Conservation (phyloP, 2,329 filamentous ascomycete genomes). For the Bertia moriformis region DNA sequence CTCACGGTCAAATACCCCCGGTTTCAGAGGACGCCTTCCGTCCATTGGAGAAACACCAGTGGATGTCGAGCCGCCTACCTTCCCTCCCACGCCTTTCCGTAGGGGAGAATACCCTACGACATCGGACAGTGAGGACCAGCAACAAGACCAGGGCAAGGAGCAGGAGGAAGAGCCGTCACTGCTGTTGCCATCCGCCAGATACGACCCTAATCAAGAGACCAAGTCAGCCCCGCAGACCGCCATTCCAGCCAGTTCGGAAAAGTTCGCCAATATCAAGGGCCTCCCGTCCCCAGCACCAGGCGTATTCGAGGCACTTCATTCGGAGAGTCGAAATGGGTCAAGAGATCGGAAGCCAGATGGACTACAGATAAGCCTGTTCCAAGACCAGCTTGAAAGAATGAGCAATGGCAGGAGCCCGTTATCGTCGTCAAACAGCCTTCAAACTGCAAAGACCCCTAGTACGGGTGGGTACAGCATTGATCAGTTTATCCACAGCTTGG, state of each 20-base stretch:
- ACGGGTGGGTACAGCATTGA: conserved; percentile 44
- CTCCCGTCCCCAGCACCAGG: conserved; percentile 36
- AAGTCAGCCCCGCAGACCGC: conserved; percentile 30
- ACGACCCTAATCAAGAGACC: conserved; percentile 3
- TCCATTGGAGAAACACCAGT: conserved; percentile 60
- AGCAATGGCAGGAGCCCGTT: neutral
- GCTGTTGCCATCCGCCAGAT: conserved; percentile 5
- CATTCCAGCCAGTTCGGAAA: conserved; percentile 20
- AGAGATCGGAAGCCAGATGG: conserved; percentile 40
- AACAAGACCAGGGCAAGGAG: neutral
- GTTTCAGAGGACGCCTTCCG: conserved; percentile 37
- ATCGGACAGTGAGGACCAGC: neutral
- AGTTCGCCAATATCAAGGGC: conserved; percentile 18
- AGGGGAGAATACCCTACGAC: neutral
- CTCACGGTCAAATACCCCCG: conserved; percentile 35
- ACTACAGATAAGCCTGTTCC: conserved; percentile 27
- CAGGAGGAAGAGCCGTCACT: conserved; percentile 8
- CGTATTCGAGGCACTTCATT: conserved; percentile 27
- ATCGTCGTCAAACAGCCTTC: conserved; percentile 9
- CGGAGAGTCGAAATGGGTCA: conserved; percentile 21
- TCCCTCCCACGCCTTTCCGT: neutral
- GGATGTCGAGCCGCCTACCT: neutral
- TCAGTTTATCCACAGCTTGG: conserved; percentile 48
- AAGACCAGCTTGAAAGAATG: conserved; percentile 8
- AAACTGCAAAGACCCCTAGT: conserved; percentile 31